These are phyloP conservation scores for Erodium moschatum DNA, from an alignment of 441 rosid species.

Conservation along the genomic window DNA sequence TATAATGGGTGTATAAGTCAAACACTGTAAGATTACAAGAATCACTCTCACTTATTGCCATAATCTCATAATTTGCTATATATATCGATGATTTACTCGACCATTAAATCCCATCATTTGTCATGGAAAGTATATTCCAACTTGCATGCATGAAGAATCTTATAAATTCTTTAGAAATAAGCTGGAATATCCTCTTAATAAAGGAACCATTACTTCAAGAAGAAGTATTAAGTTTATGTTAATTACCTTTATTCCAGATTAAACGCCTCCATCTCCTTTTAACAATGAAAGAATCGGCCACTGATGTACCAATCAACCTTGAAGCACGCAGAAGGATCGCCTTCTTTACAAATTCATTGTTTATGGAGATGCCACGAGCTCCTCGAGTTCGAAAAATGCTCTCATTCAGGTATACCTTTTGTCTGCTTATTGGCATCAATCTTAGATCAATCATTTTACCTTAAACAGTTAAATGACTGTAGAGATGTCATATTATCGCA, in stretches of 20 bases:
- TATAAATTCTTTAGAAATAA: neutral
- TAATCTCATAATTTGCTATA: too few species aligned
- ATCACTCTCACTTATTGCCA: too few species aligned
- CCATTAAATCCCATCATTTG: neutral
- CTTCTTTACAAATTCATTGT: slow-evolving; percentile 87
- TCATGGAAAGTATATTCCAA: neutral
- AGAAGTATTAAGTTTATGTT: slow-evolving; percentile 14
- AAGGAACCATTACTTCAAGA: neutral
- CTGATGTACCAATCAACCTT: slow-evolving; percentile 83
- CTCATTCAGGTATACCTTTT: slow-evolving; percentile 64
- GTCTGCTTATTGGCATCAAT: neutral
- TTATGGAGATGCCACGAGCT: slow-evolving; percentile 98
- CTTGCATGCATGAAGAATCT: neutral
- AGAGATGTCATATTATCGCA: neutral
- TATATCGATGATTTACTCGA: too few species aligned
- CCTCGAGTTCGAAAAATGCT: slow-evolving; percentile 94
- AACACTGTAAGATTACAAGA: neutral
- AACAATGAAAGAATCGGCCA: slow-evolving; percentile 89
- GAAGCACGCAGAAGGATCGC: slow-evolving; percentile 96
- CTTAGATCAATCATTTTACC: neutral
- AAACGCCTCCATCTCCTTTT: slow-evolving; percentile 82
- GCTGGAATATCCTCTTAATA: too few species aligned
- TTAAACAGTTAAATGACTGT: neutral
- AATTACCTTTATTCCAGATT: slow-evolving; percentile 39
- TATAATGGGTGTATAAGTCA: too few species aligned